These are phyloP conservation scores for Backusella luteola DNA, from an alignment of 192 early-diverging fungal species.

Conservation along the genomic window DNA sequence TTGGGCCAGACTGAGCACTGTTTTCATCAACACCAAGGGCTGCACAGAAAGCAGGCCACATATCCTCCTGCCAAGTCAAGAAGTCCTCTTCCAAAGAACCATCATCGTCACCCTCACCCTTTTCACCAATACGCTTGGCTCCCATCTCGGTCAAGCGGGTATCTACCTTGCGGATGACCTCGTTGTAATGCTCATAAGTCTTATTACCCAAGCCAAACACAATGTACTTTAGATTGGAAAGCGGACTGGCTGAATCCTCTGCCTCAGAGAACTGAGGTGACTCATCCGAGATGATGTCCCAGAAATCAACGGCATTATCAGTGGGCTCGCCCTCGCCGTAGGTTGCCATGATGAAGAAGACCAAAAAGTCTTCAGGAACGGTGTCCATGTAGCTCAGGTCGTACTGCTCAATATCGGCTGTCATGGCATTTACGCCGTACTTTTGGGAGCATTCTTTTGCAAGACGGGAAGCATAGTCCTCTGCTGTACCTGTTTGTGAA, in stretches of 20 bases:
- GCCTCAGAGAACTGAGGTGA: slow-evolving; percentile 66
- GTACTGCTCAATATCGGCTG: slow-evolving; percentile 88
- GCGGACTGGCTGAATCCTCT: slow-evolving; percentile 57
- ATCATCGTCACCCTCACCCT: slow-evolving; percentile 98
- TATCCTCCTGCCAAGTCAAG: slow-evolving; percentile 88
- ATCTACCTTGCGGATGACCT: slow-evolving; percentile 72
- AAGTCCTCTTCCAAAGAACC: slow-evolving; percentile 96
- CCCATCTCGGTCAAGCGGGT: slow-evolving; percentile 68
- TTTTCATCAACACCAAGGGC: slow-evolving; percentile 67
- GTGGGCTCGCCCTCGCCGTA: slow-evolving; percentile 98
- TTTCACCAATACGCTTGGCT: slow-evolving; percentile 68
- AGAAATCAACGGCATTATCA: slow-evolving; percentile 95
- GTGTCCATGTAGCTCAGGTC: slow-evolving; percentile 82
- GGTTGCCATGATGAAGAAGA: slow-evolving; percentile 94
- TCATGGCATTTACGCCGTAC: slow-evolving; percentile 72
- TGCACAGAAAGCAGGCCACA: slow-evolving; percentile 74
- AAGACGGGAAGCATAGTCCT: slow-evolving; percentile 92
- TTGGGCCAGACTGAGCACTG: slow-evolving; percentile 11
- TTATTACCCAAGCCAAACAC: slow-evolving; percentile 87
- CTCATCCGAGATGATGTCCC: slow-evolving; percentile 78
- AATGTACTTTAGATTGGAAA: slow-evolving; percentile 59
- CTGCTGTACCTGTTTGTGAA: slow-evolving; percentile 98
- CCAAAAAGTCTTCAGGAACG: slow-evolving; percentile 67
- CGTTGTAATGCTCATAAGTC: slow-evolving; percentile 91
- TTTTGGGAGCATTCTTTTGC: slow-evolving; percentile 80